Evolutionary conservation across 495 filamentous ascomycete species (phyloP), one percentile per base, ranked within the genome.

Genomic region (Filosporella fistucella): DNA sequence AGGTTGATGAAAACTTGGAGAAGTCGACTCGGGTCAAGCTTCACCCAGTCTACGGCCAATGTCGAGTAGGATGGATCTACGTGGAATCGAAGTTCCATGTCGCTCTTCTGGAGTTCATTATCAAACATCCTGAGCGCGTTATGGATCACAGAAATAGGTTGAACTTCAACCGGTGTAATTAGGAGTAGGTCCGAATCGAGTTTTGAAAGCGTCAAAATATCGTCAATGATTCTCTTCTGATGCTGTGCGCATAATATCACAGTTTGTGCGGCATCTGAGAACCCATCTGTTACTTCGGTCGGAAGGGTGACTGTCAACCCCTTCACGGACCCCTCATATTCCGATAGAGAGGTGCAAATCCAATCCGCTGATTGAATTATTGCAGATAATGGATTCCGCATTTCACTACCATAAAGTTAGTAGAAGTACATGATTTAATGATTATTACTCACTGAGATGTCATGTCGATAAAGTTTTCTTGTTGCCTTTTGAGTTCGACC

Each of bases 381-480:
- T 2, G 39, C 41, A 1, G 38, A 45, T 5, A 93, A 69, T 2
- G 88, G 88, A 49, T 91, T 94, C 9, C 86, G 76, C 70, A 91
- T 86, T 56, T 91, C 88, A 55, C 34, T 39, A 36, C 16, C n/a
- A 7, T 4, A 21, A 20, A 17, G 9, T 47, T 29, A 29, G 22
- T 22, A 20, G 20, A 17, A 39, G 23, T 22, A 2, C 3, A 13
- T 7, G 20, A 6, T 36, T 17, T n/a, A 14, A 4, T 29, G 11
- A 47, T 12, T 21, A 25, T 17, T 18, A 29, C 36, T 22, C 23
- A 47, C 34, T 94, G 88, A 49, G 82, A 87, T 10, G 85, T 90
- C 53, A 89, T 91, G 61, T 91, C 88, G 57, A 94, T 91, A 63
- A 91, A 94, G 49, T 89, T 90, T 57, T 91, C 81, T 53, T 86